Conservation (phyloP, 257 asterid genomes). For the Eustoma russellianum region DNA sequence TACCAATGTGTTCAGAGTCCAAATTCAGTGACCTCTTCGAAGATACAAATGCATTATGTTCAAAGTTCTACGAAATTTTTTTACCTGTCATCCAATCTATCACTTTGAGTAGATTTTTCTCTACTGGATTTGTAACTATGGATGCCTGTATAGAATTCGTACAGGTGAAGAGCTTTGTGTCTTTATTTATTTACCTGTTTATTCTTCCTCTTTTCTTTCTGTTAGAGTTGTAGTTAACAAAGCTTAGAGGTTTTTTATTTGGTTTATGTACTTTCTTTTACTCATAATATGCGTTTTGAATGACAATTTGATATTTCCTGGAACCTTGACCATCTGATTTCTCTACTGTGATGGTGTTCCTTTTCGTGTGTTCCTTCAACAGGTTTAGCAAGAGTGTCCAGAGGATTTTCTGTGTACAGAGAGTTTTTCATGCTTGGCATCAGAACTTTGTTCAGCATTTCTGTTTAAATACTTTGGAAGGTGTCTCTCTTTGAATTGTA, state of each 20-base stretch:
- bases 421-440: slow-evolving; percentile 45
- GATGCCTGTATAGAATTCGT: slow-evolving; percentile 69
- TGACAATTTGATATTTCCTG: too few relatives aligned
- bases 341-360: slow-evolving; percentile 8
- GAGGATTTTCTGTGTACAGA: slow-evolving; percentile 57
- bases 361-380: slow-evolving; percentile 30
- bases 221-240: too few relatives aligned
- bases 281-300: too few relatives aligned
- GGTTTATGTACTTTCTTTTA: too few relatives aligned
- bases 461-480: slow-evolving; percentile 53
- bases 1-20: slow-evolving; percentile 40
- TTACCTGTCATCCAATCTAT: slow-evolving; percentile 58
- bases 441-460: slow-evolving; percentile 70
- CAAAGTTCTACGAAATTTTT: slow-evolving; percentile 39
- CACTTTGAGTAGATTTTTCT: slow-evolving; percentile 60
- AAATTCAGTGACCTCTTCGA: slow-evolving; percentile 45
- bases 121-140: slow-evolving; percentile 55
- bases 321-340: too few relatives aligned
- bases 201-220: not conserved
- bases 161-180: slow-evolving; percentile 37
- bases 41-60: slow-evolving; percentile 37
- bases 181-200: not conserved
- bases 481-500: slow-evolving; percentile 26
- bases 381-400: slow-evolving; percentile 88
- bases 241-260: too few relatives aligned